These are phyloP conservation scores for Ceratocystis smalleyi DNA, from an alignment of 2,329 filamentous ascomycete genomes.

Conservation along the genomic window DNA sequence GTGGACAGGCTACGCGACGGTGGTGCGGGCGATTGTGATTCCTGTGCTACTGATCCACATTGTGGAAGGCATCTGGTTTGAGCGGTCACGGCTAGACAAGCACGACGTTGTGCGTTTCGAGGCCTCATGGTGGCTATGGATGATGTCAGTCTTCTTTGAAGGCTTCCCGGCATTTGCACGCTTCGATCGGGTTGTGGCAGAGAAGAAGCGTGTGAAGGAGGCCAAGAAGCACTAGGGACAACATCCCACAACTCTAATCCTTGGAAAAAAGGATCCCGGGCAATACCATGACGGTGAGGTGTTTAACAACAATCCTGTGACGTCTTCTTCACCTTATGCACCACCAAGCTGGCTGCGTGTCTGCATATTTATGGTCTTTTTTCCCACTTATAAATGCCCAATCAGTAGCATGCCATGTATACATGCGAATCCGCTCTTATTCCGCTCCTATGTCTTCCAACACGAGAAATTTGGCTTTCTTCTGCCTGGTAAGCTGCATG, in stretches of 20 bases:
- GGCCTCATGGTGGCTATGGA: conserved; percentile 41
- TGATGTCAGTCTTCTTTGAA: conserved; percentile 37
- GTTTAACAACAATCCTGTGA: background rate
- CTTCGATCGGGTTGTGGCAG: conserved; percentile 33
- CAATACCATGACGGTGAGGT: background rate
- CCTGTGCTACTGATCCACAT: conserved; percentile 50
- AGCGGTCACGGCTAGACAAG: conserved; percentile 31
- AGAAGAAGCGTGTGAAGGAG: conserved; percentile 27
- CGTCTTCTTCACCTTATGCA: background rate
- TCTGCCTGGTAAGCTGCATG: background rate
- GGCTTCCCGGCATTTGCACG: conserved; percentile 32
- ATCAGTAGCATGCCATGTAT: background rate
- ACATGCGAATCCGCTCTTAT: too few relatives aligned
- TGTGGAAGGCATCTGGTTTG: conserved; percentile 43
- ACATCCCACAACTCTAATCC: background rate
- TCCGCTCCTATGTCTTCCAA: background rate
- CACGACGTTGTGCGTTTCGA: conserved; percentile 33
- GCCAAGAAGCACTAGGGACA: conserved; percentile 27
- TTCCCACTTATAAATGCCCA: background rate
- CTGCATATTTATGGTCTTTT: background rate
- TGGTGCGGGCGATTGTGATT: conserved; percentile 43
- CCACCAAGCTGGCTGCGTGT: background rate
- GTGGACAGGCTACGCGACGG: conserved; percentile 38
- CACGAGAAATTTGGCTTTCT: background rate
- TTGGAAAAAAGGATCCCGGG: background rate